Conservation (phyloP, 108 stramenopile species). For the Conticribra guillardii region DNA sequence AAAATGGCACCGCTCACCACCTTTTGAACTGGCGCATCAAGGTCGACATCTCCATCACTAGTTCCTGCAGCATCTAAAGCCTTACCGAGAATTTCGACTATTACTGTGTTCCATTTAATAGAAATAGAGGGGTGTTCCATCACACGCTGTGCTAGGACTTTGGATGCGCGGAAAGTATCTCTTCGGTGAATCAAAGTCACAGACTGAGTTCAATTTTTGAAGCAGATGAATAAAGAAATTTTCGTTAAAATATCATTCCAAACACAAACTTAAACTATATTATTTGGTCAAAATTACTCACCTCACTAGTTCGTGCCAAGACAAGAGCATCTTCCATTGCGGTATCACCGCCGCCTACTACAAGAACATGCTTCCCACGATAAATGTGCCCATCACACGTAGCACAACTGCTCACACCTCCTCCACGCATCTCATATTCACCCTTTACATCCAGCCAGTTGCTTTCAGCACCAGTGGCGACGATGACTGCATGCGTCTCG, state of each 20-base stretch:
- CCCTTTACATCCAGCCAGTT: conserved; percentile 90
- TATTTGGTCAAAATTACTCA: no score
- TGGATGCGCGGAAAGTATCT: conserved; percentile 90
- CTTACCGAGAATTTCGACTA: conserved; percentile 75
- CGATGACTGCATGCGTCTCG: conserved; percentile 87
- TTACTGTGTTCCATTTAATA: conserved; percentile 84
- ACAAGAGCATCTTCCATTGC: conserved; percentile 97
- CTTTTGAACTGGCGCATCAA: conserved; percentile 56
- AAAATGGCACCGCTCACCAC: conserved; percentile 80
- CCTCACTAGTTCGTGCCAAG: conserved; percentile 78
- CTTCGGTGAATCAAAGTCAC: conserved; percentile 94
- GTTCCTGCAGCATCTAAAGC: conserved; percentile 35
- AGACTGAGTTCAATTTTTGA: conserved; percentile 8
- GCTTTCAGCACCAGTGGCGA: conserved; percentile 94
- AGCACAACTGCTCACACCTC: conserved; percentile 93
- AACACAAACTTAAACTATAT: no score
- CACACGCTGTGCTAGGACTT: conserved; percentile 87
- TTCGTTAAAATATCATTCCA: no score
- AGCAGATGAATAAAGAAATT: not conserved
- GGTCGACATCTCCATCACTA: conserved; percentile 63
- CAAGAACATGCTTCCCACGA: conserved; percentile 80
- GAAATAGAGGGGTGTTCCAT: conserved; percentile 82
- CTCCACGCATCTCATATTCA: conserved; percentile 89
- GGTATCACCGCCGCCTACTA: conserved; percentile 96
- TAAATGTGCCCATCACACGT: conserved; percentile 96